phyloP scores from a whole-genome alignment of 2,329 filamentous ascomycete genomes.

The Lasiodiplodia hormozganensis region DNA sequence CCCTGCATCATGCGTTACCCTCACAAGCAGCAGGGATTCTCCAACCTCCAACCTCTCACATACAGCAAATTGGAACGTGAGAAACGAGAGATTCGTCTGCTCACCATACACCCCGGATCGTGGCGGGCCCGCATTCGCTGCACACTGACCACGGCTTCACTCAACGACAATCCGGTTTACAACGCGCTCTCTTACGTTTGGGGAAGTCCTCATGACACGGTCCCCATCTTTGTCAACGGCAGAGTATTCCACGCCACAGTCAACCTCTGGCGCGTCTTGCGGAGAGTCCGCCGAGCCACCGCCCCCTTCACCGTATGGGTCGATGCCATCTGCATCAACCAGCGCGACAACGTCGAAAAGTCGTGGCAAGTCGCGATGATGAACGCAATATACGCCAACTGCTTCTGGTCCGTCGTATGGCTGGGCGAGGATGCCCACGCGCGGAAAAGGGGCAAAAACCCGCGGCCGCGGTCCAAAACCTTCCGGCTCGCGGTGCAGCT shows the following conservation, averaged over 20 bases:
- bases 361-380: slow-evolving; percentile 45
- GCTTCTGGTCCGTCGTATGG: slow-evolving; percentile 25
- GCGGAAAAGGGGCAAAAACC: neutral
- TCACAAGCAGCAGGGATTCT: no score
- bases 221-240: neutral
- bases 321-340: slow-evolving; percentile 43
- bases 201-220: neutral
- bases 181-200: neutral
- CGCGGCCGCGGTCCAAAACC: neutral
- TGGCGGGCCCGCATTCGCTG: neutral
- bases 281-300: neutral
- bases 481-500: neutral
- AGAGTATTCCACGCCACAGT: neutral
- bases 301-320: slow-evolving; percentile 36
- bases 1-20: no score
- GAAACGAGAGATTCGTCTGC: neutral
- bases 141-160: neutral
- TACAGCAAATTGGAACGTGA: neutral
- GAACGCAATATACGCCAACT: slow-evolving; percentile 40
- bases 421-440: slow-evolving; percentile 7
- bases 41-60: neutral
- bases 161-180: neutral
- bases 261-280: neutral
- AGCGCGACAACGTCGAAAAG: slow-evolving; percentile 40
- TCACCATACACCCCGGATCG: neutral